Conservation (phyloP, 306 rosid species). For the Fragaria ananassa region DNA sequence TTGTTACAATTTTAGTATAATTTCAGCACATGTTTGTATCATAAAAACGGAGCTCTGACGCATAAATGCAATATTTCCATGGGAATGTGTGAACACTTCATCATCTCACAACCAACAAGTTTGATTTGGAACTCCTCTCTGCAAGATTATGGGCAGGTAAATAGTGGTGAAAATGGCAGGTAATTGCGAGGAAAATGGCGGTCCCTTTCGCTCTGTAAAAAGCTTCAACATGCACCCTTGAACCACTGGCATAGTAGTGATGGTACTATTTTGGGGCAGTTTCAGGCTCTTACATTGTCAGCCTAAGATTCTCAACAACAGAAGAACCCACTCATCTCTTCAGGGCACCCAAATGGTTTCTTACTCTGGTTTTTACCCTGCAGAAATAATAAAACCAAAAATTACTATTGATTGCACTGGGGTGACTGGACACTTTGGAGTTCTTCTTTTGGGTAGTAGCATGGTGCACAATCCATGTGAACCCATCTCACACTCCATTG, state of each 20-base stretch:
- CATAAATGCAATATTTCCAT: background rate
- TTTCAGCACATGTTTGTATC: background rate
- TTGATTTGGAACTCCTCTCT: background rate
- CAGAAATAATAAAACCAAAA: background rate
- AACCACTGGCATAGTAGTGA: background rate
- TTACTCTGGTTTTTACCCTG: background rate
- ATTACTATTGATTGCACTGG: background rate
- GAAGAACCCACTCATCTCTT: background rate
- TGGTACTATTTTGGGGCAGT: background rate
- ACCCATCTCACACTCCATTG: slow-evolving; percentile 33
- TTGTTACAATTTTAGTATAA: too few species aligned
- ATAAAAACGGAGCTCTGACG: background rate
- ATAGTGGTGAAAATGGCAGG: background rate
- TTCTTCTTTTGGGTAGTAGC: background rate
- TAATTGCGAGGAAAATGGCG: background rate
- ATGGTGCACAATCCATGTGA: slow-evolving; percentile 46
- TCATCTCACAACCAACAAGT: background rate
- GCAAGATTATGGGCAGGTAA: background rate
- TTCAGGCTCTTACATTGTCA: background rate
- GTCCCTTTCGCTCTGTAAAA: background rate
- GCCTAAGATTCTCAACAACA: background rate
- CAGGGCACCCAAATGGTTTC: background rate
- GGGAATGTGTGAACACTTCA: background rate
- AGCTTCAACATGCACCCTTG: background rate
- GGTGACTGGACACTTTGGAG: too few species aligned